Base-by-base conservation (phyloP, 345 rosid species). In the Alliaria petiolata region DNA sequence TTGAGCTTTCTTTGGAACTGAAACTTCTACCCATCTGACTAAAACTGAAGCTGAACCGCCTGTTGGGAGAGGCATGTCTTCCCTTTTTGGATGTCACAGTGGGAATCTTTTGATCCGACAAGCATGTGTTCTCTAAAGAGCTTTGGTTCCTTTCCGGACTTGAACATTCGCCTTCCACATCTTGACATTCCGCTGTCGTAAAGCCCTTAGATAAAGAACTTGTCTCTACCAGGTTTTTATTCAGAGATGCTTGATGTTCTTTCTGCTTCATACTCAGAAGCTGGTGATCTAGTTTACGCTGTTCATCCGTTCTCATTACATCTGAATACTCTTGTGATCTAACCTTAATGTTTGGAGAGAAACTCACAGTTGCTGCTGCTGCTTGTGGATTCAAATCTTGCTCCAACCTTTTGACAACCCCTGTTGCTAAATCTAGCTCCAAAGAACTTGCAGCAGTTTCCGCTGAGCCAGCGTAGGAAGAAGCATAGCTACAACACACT, bases 41-140 rank as follows among this genome's bases (percentile, higher is more conserved):
- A 40, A 90, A 83, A 83, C 90, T 91, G 80, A 93, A 89, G 89
- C 95, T 87, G 77, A 86, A 88, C 50, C 97, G 80, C 19, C 80
- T 75, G 79, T 72, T 86, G 19, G 95, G 87, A 44, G 95, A 85
- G 13, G 80, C 70, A 58, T 76, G 78, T 75, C 90, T 84, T 74
- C 73, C 77, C 77, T 71, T 85, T 53, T 35, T 74, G 12, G 65
- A 62, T 11, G 69, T 70, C 22, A 55, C 10, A n/a, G n/a, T n/a
- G n/a, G n/a, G n/a, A n/a, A n/a, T n/a, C n/a, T n/a, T n/a, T n/a
- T n/a, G n/a, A n/a, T n/a, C n/a, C n/a, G n/a, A n/a, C n/a, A n/a
- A n/a, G n/a, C 10, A 69, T 58, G 76, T 52, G n/a, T 79, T 76
- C 63, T 83, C 88, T 38, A 62, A 19, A 31, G 19, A 34, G 44